These are phyloP conservation scores for Scenedesmus sp. DNA, from an alignment of 163 green algal species.

Conservation along the genomic window DNA sequence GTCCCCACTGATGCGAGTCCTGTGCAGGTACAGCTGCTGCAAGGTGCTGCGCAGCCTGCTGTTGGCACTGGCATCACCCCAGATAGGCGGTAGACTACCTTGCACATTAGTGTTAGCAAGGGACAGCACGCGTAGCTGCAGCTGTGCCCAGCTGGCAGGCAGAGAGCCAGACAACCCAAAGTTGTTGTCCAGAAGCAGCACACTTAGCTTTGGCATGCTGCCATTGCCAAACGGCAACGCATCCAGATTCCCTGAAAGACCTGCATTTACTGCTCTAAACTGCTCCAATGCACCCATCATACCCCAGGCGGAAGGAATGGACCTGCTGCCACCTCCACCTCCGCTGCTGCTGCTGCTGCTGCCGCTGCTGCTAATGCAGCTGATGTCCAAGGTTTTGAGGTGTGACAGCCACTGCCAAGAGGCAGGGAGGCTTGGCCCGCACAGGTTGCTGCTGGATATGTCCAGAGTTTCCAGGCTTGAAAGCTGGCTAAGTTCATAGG, in stretches of 20 bases:
- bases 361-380: too few species aligned
- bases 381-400: slow-evolving; percentile 24
- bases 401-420: not conserved
- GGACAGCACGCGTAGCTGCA: not conserved
- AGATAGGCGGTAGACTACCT: not conserved
- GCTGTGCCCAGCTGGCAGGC: not conserved
- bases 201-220: not conserved
- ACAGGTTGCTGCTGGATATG: slow-evolving; percentile 2
- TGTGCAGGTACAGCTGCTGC: slow-evolving; percentile 22
- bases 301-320: not conserved
- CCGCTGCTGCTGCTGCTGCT: not conserved
- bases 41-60: not conserved
- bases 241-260: not conserved
- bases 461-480: slow-evolving; percentile 3
- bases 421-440: not conserved
- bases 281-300: not conserved
- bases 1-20: not conserved
- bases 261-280: not conserved
- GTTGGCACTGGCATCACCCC: not conserved
- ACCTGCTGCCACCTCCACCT: not conserved
- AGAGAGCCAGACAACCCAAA: not conserved
- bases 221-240: not conserved
- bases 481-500: not conserved
- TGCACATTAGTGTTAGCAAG: not conserved
- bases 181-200: slow-evolving; percentile 18